Conservation (phyloP, 768 basidiomycete species). For the Suillus variegatus region DNA sequence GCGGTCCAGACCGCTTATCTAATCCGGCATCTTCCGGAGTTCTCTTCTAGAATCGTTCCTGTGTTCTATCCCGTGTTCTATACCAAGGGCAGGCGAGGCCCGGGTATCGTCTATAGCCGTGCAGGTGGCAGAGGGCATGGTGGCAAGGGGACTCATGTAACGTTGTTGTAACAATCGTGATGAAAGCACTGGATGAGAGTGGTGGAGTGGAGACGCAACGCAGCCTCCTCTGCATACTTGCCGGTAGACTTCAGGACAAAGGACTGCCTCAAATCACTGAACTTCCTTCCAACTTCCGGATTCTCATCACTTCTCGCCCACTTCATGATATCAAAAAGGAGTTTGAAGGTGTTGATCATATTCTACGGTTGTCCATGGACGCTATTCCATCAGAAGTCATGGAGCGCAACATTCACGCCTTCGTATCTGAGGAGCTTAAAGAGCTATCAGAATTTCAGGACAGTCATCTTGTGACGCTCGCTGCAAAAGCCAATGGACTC, state of each 20-base stretch:
- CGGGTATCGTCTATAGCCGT: too few relatives aligned
- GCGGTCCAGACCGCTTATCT: too few relatives aligned
- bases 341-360: neutral
- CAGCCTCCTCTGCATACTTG: conserved; percentile 22
- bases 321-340: neutral
- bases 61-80: too few relatives aligned
- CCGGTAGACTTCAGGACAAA: neutral
- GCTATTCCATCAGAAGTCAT: neutral
- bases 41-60: too few relatives aligned
- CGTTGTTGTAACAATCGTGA: too few relatives aligned
- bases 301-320: conserved; percentile 15
- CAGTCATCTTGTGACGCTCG: too few relatives aligned
- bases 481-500: neutral
- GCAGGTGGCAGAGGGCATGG: too few relatives aligned
- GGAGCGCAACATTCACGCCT: neutral
- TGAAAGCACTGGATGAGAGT: conserved; percentile 26
- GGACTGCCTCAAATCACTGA: neutral
- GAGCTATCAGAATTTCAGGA: rapidly evolving
- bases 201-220: conserved; percentile 11
- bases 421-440: neutral
- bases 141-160: too few relatives aligned
- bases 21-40: too few relatives aligned
- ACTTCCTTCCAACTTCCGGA: conserved; percentile 12
- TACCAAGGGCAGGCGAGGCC: too few relatives aligned
- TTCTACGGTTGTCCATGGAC: neutral